These are phyloP conservation scores for Emiliania huxleyi DNA, from an alignment of 78 protist species.

Conservation along the genomic window DNA sequence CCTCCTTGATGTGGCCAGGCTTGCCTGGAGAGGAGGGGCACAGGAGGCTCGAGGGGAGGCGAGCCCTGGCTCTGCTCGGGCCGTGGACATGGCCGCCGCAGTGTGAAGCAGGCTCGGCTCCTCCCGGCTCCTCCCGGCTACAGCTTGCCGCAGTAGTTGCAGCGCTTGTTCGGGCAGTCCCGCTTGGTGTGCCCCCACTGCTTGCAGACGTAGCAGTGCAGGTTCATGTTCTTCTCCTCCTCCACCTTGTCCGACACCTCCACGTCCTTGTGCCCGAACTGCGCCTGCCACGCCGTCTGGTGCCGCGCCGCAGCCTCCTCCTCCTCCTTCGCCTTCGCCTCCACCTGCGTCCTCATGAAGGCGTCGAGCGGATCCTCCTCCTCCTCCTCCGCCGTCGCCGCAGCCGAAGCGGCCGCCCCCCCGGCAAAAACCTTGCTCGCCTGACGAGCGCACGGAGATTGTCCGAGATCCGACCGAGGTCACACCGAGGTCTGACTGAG, in stretches of 20 bases:
- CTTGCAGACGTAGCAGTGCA: constrained; percentile 26
- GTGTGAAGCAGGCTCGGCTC: no score
- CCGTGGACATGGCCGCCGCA: no score
- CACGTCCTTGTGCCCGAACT: neutral
- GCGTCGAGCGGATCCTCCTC: constrained; percentile 26
- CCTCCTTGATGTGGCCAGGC: neutral
- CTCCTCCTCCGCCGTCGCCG: neutral
- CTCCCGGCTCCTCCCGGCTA: no score
- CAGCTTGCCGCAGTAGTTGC: neutral
- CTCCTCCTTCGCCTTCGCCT: neutral
- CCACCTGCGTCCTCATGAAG: neutral
- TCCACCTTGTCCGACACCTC: neutral
- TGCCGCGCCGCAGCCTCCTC: neutral
- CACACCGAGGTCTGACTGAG: no score
- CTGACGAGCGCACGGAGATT: no score
- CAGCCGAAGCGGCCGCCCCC: neutral
- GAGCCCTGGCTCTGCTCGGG: no score
- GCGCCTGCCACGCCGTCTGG: neutral
- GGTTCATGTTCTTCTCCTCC: neutral
- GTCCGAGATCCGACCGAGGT: no score
- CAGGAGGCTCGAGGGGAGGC: no score
- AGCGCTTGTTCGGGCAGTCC: constrained; percentile 6
- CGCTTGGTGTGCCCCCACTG: constrained; percentile 15
- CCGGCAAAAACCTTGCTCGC: no score
- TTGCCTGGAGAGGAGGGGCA: no score